Base-by-base conservation (phyloP, 768 basidiomycete genomes). In the Suillus plorans region DNA sequence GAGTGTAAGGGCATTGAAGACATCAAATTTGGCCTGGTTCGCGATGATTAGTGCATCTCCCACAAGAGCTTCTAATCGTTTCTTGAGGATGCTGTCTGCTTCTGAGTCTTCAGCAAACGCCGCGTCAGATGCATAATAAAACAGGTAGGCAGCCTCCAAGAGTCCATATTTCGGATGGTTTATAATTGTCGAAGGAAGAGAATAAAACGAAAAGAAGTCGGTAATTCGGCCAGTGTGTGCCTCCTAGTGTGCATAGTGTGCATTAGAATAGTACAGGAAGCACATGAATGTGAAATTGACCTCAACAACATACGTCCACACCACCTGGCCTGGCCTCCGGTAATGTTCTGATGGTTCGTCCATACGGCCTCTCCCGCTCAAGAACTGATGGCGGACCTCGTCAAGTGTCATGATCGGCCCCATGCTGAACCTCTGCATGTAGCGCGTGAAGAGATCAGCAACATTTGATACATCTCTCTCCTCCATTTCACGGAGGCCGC, bases 221-320 rank as follows among this genome's bases (percentile, higher is more conserved):
- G 97, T 98, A 70, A 99, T 89, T 66, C 84, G 84, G 65, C 90
- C 86, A 3, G 91, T 90, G 64, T 85, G 77, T 2, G 92, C 91
- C 76, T 98, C 85, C 96, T 99, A 45, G 28, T 41, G 37, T 64
- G 37, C 56, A 67, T 28, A 45, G 28, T 37, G 37, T 63, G 37
- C 55, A 34, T 28, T n/a, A 60, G 42, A 61, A 61, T 31, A 49
- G 67, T 31, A n/a, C 25, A 44, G 22, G 18, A 61, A 16, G 2
- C 31, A 50, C 8, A 31, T 5, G 25, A 2, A 28, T 56, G 59
- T 55, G 49, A 58, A 18, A 70, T 81, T 61, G 64, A 90, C 97
- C 86, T 99, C 96, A 55, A 97, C 92, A 39, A 99, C 96, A 71
- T 97, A 99, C 3, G 91, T 82, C 96, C 96, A 99, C 3, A 92